Conservation (phyloP, 2,329 filamentous ascomycete genomes). For the Fusarium odoratissimum region DNA sequence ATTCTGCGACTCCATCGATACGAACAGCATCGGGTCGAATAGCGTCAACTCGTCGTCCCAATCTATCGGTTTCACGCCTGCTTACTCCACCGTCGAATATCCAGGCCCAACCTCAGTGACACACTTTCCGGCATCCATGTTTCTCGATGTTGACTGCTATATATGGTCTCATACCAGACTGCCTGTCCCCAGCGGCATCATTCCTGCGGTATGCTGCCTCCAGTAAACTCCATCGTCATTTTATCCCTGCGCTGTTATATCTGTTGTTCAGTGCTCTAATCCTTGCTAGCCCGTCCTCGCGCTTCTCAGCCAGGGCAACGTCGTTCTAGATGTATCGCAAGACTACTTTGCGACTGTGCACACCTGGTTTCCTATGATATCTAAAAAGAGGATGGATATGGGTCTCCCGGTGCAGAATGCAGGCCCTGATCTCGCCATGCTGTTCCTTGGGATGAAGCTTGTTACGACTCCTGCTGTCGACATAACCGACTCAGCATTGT, state of each 20-base stretch:
- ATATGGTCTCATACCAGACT: background rate
- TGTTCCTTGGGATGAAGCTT: background rate
- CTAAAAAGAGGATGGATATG: background rate
- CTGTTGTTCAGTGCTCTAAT: background rate
- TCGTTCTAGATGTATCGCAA: background rate
- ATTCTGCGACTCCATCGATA: background rate
- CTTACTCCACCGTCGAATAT: fast-evolving
- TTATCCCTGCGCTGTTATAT: background rate
- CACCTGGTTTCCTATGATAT: background rate
- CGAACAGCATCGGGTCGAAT: background rate
- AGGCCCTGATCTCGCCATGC: background rate
- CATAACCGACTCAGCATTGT: background rate
- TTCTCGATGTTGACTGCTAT: background rate
- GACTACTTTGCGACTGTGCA: background rate
- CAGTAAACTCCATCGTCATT: background rate
- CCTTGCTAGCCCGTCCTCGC: background rate
- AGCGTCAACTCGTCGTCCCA: background rate
- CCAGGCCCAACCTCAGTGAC: fast-evolving
- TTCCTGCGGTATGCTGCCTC: background rate
- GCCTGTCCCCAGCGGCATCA: fast-evolving
- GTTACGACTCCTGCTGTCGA: background rate
- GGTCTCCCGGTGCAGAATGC: background rate
- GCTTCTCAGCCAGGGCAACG: background rate
- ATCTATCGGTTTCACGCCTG: background rate
- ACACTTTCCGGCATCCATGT: background rate